Evolutionary conservation across 2,329 filamentous ascomycete genomes (phyloP).

Genomic region (Alternaria dauci): DNA sequence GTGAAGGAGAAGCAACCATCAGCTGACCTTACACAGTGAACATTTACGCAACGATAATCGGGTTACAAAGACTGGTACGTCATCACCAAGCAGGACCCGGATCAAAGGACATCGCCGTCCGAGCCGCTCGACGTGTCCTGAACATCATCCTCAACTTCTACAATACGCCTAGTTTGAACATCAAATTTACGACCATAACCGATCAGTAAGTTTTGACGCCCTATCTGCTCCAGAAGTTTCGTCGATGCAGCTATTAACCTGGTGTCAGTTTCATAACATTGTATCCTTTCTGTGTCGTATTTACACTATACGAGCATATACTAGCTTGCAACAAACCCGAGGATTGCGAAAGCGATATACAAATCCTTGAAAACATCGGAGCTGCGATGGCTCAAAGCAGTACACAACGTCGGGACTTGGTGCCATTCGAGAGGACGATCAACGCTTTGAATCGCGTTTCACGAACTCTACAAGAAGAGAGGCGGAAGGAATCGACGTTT

Average conservation of each 20-base stretch:
- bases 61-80: constrained; percentile 30
- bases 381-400: constrained; percentile 31
- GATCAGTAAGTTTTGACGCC: constrained; percentile 27
- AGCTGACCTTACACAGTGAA: constrained; percentile 22
- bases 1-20: neutral
- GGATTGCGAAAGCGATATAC: constrained; percentile 37
- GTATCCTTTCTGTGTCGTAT: constrained; percentile 43
- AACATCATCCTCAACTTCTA: constrained; percentile 33
- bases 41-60: constrained; percentile 37
- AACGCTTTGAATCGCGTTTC: constrained; percentile 42
- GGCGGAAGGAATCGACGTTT: constrained; percentile 7
- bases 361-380: constrained; percentile 32
- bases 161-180: neutral
- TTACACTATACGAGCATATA: constrained; percentile 42
- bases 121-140: constrained; percentile 36
- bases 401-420: constrained; percentile 22
- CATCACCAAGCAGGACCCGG: constrained; percentile 1
- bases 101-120: constrained; percentile 27
- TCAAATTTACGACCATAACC: constrained; percentile 20
- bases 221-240: neutral
- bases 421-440: constrained; percentile 37
- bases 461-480: constrained; percentile 35
- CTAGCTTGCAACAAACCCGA: constrained; percentile 31
- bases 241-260: neutral
- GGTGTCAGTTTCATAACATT: constrained; percentile 37